Evolutionary conservation across 2,329 filamentous ascomycete species (phyloP).

Genomic region (Claviceps sp.): DNA sequence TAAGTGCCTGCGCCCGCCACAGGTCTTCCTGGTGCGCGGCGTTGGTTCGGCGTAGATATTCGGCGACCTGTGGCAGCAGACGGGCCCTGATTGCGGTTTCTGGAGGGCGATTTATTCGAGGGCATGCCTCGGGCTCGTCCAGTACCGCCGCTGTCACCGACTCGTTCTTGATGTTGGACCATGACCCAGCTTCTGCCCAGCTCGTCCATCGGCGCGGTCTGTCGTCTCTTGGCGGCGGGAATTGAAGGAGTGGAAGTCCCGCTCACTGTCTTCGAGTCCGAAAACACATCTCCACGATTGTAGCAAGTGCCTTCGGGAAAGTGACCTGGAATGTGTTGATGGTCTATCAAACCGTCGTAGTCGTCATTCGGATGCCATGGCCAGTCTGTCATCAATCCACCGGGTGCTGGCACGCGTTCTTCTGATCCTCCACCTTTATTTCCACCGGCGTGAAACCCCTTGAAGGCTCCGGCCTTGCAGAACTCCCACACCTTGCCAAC

Average conservation of each 20-base stretch:
- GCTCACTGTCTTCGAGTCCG: slow-evolving; percentile 17
- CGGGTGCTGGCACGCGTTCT: slow-evolving; percentile 14
- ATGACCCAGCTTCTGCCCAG: slow-evolving; percentile 60
- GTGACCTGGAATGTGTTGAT: slow-evolving; percentile 14
- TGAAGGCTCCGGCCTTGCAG: slow-evolving; percentile 60
- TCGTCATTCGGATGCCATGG: slow-evolving; percentile 4
- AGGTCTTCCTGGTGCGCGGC: slow-evolving; percentile 17
- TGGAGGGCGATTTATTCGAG: slow-evolving; percentile 13
- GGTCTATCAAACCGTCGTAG: slow-evolving; percentile 10
- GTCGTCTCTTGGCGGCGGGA: slow-evolving; percentile 39
- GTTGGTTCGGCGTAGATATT: slow-evolving; percentile 25
- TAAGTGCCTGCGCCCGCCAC: slow-evolving; percentile 7
- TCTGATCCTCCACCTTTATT: slow-evolving; percentile 45
- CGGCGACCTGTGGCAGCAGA: slow-evolving; percentile 26
- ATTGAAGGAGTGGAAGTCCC: slow-evolving; percentile 28
- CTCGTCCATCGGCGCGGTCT: slow-evolving; percentile 40
- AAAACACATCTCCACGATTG: slow-evolving; percentile 7
- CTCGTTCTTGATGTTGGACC: slow-evolving; percentile 35
- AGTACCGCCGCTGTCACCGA: slow-evolving; percentile 3
- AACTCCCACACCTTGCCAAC: slow-evolving; percentile 76
- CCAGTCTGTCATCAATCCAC: slow-evolving; percentile 6
- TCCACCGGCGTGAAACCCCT: slow-evolving; percentile 76
- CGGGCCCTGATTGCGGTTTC: slow-evolving; percentile 20
- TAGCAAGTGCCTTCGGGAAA: slow-evolving; percentile 20
- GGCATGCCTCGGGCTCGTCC: slow-evolving; percentile 13